phyloP scores from a whole-genome alignment of 2,329 filamentous ascomycete species.

The Colletotrichum coccodes region DNA sequence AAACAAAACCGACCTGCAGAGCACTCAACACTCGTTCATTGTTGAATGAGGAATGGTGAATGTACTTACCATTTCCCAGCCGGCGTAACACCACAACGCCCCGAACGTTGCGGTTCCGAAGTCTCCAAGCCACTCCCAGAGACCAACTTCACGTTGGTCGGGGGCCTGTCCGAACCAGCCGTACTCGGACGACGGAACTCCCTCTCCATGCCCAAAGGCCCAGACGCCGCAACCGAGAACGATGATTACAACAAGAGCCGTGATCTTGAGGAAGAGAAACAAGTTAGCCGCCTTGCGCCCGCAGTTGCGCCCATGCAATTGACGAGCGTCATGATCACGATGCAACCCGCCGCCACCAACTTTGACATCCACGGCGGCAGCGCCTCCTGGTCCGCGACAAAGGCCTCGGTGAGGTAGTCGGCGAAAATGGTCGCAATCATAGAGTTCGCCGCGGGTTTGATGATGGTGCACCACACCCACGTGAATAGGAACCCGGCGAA shows the following conservation, averaged over 20 bases:
- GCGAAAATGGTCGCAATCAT: slow-evolving; percentile 56
- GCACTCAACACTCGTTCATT: background rate
- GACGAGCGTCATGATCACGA: slow-evolving; percentile 49
- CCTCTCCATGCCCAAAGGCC: slow-evolving; percentile 46
- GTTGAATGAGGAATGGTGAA: slow-evolving; percentile 35
- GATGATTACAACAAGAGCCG: slow-evolving; percentile 30
- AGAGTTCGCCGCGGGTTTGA: slow-evolving; percentile 55
- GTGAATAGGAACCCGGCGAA: slow-evolving; percentile 53
- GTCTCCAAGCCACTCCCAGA: slow-evolving; percentile 51
- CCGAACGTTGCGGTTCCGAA: slow-evolving; percentile 53
- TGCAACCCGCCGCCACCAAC: slow-evolving; percentile 47
- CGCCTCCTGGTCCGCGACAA: slow-evolving; percentile 37
- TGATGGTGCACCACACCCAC: slow-evolving; percentile 55
- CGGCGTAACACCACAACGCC: slow-evolving; percentile 54
- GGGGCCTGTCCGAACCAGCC: slow-evolving; percentile 41
- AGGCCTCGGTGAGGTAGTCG: slow-evolving; percentile 48
- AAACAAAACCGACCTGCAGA: slow-evolving; percentile 38
- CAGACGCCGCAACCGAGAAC: slow-evolving; percentile 36
- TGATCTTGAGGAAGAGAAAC: slow-evolving; percentile 49
- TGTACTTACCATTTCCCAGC: slow-evolving; percentile 55
- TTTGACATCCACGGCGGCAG: slow-evolving; percentile 43
- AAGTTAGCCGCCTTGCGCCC: slow-evolving; percentile 49
- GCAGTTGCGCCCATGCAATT: slow-evolving; percentile 54
- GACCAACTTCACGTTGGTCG: slow-evolving; percentile 31
- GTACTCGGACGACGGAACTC: slow-evolving; percentile 44